Conservation (phyloP, 129 eudicot genomes). For the Centaurea solstitialis region DNA sequence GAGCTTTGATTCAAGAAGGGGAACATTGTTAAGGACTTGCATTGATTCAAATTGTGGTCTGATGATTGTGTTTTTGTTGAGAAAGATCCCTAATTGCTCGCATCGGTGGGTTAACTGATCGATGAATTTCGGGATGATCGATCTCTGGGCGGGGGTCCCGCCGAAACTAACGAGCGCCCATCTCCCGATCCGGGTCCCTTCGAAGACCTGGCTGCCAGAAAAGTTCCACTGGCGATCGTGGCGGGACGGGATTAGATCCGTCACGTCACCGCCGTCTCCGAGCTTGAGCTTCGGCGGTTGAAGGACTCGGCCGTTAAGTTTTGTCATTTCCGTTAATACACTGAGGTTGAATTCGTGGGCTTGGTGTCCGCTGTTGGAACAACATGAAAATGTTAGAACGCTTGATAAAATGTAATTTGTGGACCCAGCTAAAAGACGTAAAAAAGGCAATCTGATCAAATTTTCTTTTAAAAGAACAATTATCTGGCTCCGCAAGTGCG, state of each 20-base stretch:
- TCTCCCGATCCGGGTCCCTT: constrained; percentile 79
- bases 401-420: background rate
- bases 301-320: constrained; percentile 78
- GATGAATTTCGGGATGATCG: constrained; percentile 64
- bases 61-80: constrained; percentile 58
- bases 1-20: constrained; percentile 67
- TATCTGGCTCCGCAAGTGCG: no score
- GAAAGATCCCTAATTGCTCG: constrained; percentile 82
- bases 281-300: constrained; percentile 91
- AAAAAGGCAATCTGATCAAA: no score
- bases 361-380: constrained; percentile 60
- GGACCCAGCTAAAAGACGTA: no score
- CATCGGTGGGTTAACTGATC: constrained; percentile 69
- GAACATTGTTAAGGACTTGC: constrained; percentile 70
- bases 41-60: constrained; percentile 77
- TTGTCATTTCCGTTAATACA: constrained; percentile 75
- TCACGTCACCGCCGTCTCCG: constrained; percentile 75
- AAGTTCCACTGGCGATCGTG: constrained; percentile 95
- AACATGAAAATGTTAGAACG: background rate
- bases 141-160: constrained; percentile 64
- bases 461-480: no score
- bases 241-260: constrained; percentile 67
- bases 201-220: constrained; percentile 82
- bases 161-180: constrained; percentile 94
- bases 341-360: constrained; percentile 69